Percentiles rank a stretch among this genome's conserved stretches.
These are phyloP conservation scores for Trametes sp. DNA, from an alignment of 1,284 basidiomycete species.

Conservation along the genomic window DNA sequence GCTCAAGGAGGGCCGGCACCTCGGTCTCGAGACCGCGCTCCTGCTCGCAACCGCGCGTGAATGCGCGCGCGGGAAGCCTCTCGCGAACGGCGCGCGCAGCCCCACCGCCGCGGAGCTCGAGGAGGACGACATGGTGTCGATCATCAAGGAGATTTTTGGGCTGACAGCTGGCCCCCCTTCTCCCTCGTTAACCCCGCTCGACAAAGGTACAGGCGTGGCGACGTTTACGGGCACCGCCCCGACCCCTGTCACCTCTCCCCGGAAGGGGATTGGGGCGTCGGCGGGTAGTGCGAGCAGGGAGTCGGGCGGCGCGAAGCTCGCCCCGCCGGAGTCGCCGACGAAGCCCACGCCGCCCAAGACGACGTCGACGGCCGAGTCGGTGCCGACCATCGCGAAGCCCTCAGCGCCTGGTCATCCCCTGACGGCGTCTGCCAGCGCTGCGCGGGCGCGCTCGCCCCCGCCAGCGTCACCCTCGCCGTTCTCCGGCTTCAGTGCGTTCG, in stretches of 20 bases:
- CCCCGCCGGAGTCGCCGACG: conserved; percentile 18
- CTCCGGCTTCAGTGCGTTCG: conserved; percentile 21
- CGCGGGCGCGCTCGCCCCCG: conserved; percentile 5
- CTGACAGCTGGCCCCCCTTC: conserved; percentile 38
- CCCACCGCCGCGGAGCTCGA: conserved; percentile 48
- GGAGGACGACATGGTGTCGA: conserved; percentile 44
- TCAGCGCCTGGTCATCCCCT: conserved; percentile 18
- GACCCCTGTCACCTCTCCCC: conserved; percentile 24
- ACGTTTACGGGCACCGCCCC: conserved; percentile 28
- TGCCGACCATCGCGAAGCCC: conserved; percentile 24
- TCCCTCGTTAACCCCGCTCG: conserved; percentile 40
- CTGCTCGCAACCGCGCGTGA: conserved; percentile 68
- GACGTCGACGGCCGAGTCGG: conserved; percentile 5
- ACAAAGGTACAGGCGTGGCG: conserved; percentile 30
- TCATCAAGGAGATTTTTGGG: conserved; percentile 45
- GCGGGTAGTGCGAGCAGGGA: conserved; percentile 9
- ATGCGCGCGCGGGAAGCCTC: conserved; percentile 50
- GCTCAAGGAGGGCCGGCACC: conserved; percentile 58
- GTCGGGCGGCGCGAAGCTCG: conserved; percentile 8
- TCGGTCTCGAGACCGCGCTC: conserved; percentile 67
- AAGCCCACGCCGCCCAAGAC: conserved; percentile 21
- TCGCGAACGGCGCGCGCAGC: conserved; percentile 47
- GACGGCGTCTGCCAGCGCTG: conserved; percentile 11
- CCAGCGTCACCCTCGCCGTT: conserved; percentile 18
- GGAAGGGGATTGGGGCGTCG: conserved; percentile 7